Percentiles rank a stretch among this genome's conserved stretches.
Conservation (phyloP, 257 asterid species). For the Przewalskia tangutica region DNA sequence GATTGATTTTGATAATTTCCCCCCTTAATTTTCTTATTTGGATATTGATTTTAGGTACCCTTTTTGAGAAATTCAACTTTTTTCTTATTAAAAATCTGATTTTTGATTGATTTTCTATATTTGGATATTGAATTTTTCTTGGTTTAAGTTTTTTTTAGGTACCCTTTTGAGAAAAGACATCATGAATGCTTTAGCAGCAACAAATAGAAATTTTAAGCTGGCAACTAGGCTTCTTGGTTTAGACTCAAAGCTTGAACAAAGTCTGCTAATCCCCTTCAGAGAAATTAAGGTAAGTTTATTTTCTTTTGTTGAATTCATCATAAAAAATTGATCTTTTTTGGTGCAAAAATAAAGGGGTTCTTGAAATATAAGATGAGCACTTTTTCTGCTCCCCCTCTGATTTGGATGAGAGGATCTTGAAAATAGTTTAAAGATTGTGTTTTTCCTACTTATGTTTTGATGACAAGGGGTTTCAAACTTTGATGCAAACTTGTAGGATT, state of each 20-base stretch:
- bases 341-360: neutral
- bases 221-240: conserved; percentile 81
- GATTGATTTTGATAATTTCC: neutral
- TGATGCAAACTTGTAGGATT: neutral
- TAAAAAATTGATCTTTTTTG: neutral
- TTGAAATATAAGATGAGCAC: neutral
- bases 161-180: neutral
- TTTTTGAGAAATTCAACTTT: neutral
- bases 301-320: neutral
- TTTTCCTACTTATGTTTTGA: neutral
- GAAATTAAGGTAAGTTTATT: conserved; percentile 70
- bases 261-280: conserved; percentile 82
- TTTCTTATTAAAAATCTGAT: neutral
- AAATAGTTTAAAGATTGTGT: neutral
- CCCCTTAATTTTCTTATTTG: neutral
- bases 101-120: neutral
- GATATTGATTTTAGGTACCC: neutral
- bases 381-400: neutral
- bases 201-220: conserved; percentile 81
- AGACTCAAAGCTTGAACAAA: conserved; percentile 80
- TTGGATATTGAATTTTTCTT: neutral
- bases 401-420: neutral
- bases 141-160: neutral
- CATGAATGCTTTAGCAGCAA: conserved; percentile 95
- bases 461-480: neutral